Base-by-base conservation (phyloP, 2,329 filamentous ascomycete species). In the Chaetomiaceae sp. region DNA sequence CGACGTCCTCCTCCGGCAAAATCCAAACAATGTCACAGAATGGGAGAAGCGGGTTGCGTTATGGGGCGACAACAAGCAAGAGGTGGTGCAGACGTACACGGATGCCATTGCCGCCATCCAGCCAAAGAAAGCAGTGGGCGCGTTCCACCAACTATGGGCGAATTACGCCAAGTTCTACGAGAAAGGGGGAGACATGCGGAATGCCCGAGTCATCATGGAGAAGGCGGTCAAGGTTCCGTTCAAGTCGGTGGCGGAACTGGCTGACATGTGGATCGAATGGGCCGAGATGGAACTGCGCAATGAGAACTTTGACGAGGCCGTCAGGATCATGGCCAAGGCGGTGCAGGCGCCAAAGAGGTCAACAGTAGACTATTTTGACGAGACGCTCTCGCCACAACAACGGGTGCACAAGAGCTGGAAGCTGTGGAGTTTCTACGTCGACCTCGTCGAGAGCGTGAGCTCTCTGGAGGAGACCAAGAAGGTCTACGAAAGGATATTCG, bases 321-420 rank as follows among this genome's bases (percentile, higher is more conserved):
- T 96, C 58, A 86, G 87, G 56, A 92, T 99, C 67, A 96, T 99
- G 91, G 89, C 89, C 36, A 97, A 96, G 70, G 94, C 94, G 16
- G 92, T 94, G 5, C 91, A 96, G 69, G 89, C 94, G n/a, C 91
- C 94, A 0, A 97, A 97, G 71, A 79, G 90, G 60, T 96, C 92
- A n/a, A 95, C 85, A 2, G 90, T 99, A n/a, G 94, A 99, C 73
- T 99, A 97, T 68, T 99, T 97, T 65, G 94, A 99, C 67, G 95
- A 99, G 67, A 90, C 82, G 0, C 75, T 99, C 6, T 90, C 90
- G 1, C 92, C 94, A 4, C 94, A 99, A 68, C 94, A 97, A 73
- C 83, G 95, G 58, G 89, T 99, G 3, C 94, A 99, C 74, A 99
- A 99, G 77, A 96, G 90, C 67, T 99, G 94, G 94, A 99, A 97